A percentile compares a stretch with the other conserved stretches of the same genome.
Conservation (phyloP, 2,329 filamentous ascomycete genomes). For the Cercospora sp. region DNA sequence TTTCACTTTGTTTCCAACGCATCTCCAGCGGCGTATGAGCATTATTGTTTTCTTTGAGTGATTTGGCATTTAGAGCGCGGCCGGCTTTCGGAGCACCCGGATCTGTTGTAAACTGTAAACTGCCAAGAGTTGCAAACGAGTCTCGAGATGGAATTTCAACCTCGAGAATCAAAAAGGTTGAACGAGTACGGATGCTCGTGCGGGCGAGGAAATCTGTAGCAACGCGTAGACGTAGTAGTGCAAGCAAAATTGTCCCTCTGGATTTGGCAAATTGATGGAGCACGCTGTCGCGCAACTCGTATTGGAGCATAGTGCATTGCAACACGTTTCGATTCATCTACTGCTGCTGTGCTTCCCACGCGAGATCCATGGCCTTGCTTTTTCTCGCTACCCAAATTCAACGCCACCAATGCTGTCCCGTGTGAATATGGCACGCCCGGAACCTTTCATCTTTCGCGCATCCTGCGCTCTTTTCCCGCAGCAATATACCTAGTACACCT, state of each 20-base stretch:
- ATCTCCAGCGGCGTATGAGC: neutral
- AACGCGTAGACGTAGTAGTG: neutral
- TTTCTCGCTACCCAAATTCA: neutral
- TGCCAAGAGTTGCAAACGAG: neutral
- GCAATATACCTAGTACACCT: conserved; percentile 72
- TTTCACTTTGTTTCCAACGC: neutral
- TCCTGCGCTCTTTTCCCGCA: neutral
- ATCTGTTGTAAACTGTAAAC: neutral
- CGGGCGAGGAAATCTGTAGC: neutral
- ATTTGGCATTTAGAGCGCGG: neutral
- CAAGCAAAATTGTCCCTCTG: neutral
- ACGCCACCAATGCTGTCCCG: neutral
- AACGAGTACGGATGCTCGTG: neutral
- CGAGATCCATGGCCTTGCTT: neutral
- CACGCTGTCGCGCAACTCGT: neutral
- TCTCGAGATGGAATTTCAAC: neutral
- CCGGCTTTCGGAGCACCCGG: neutral
- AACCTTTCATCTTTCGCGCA: neutral
- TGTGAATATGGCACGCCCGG: neutral
- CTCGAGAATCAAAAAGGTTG: neutral
- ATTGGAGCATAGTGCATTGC: neutral
- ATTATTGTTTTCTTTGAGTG: neutral
- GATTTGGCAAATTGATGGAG: neutral
- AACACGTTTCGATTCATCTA: neutral
- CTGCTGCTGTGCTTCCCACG: neutral